These are phyloP conservation scores for Pleurotus citrinopileatus DNA, from an alignment of 768 basidiomycete genomes.

Conservation along the genomic window DNA sequence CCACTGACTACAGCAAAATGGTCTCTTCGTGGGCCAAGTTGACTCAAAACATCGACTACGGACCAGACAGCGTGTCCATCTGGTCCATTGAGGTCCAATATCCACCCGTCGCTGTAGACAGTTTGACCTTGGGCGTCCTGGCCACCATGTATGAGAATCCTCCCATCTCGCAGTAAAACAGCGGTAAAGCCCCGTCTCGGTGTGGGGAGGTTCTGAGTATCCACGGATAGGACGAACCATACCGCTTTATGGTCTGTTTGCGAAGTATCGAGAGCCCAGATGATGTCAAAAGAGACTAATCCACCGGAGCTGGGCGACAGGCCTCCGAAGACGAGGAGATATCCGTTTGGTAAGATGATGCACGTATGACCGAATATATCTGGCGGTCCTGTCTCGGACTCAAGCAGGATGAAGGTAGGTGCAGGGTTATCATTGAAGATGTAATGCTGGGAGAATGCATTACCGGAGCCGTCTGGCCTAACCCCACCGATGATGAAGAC, in stretches of 20 bases:
- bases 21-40: conserved; percentile 65
- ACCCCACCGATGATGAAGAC: conserved; percentile 80
- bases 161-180: conserved; percentile 44
- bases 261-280: conserved; percentile 66
- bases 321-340: conserved; percentile 75
- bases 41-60: conserved; percentile 43
- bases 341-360: conserved; percentile 65
- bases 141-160: conserved; percentile 78
- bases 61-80: conserved; percentile 58
- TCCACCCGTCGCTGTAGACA: conserved; percentile 67
- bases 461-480: conserved; percentile 74
- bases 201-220: conserved; percentile 39
- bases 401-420: conserved; percentile 54
- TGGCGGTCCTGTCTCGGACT: conserved; percentile 55
- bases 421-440: conserved; percentile 39
- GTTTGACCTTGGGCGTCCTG: conserved; percentile 52
- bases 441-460: conserved; percentile 62
- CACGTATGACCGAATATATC: conserved; percentile 74
- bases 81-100: conserved; percentile 53
- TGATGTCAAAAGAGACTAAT: conserved; percentile 52
- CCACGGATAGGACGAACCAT: conserved; percentile 50
- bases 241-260: conserved; percentile 21
- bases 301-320: conserved; percentile 42
- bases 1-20: conserved; percentile 69
- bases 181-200: conserved; percentile 67